A percentile compares a stretch with the other conserved stretches of the same genome.
Evolutionary conservation across 768 basidiomycete species (phyloP).

Genomic region (Cantharellus cinnabarinus): DNA sequence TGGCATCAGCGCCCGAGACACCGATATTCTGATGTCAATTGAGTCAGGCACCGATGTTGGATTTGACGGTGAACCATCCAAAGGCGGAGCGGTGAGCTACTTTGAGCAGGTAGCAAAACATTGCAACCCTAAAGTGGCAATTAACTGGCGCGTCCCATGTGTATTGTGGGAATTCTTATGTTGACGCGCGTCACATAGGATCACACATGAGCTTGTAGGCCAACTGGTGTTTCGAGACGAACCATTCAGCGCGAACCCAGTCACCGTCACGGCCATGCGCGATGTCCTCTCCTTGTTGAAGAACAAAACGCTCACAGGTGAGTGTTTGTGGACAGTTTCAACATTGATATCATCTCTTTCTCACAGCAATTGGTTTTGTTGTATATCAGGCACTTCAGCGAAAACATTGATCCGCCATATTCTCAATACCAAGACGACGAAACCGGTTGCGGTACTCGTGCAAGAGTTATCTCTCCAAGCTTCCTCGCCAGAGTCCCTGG

Average conservation of each 20-base stretch:
- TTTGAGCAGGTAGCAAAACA: constrained; percentile 49
- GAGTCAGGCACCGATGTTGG: constrained; percentile 43
- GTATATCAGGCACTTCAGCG: constrained; percentile 44
- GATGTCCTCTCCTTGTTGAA: constrained; percentile 62
- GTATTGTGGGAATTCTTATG: neutral
- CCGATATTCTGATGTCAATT: constrained; percentile 54
- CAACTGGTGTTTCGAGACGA: constrained; percentile 41
- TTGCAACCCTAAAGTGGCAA: constrained; percentile 46
- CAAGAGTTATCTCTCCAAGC: constrained; percentile 23
- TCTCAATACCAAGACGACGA: constrained; percentile 25
- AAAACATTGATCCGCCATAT: constrained; percentile 58
- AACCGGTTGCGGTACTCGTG: constrained; percentile 24
- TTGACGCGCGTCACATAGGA: constrained; percentile 27
- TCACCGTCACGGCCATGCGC: constrained; percentile 47
- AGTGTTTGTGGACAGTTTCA: constrained; percentile 7
- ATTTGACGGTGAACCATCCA: constrained; percentile 33
- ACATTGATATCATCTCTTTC: neutral
- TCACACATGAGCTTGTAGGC: constrained; percentile 73
- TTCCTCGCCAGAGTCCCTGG: constrained; percentile 25
- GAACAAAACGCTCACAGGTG: constrained; percentile 46
- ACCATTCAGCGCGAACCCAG: constrained; percentile 35
- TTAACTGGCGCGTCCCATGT: constrained; percentile 52
- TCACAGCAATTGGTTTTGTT: neutral
- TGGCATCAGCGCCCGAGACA: constrained; percentile 40
- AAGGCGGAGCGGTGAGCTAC: constrained; percentile 42